Conservation (phyloP, 2,329 filamentous ascomycete genomes). For the Ophiostoma populinum region DNA sequence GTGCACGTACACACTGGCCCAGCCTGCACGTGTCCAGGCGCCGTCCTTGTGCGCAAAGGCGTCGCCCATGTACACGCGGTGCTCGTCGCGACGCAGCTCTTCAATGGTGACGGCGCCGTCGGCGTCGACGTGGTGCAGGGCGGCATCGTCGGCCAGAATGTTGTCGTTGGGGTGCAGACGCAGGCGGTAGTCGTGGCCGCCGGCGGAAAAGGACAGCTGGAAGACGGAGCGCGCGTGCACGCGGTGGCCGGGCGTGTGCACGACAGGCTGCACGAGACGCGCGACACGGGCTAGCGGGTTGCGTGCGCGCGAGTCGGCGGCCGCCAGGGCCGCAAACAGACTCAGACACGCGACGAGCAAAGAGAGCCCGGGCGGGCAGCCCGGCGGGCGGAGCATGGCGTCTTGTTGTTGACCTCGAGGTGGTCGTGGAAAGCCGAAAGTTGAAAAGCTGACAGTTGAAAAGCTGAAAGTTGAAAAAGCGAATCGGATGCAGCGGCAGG, state of each 20-base stretch:
- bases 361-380: not conserved
- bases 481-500: too few relatives aligned
- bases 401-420: too few relatives aligned
- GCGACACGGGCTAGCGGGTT: constrained; percentile 63
- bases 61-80: constrained; percentile 72
- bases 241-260: constrained; percentile 63
- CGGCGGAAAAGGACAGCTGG: constrained; percentile 70
- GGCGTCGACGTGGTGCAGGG: constrained; percentile 50
- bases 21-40: constrained; percentile 68
- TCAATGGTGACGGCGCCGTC: constrained; percentile 56
- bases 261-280: constrained; percentile 53
- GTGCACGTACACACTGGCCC: constrained; percentile 66
- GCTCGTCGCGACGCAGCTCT: constrained; percentile 50
- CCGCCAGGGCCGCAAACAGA: constrained; percentile 7
- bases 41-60: constrained; percentile 38
- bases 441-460: too few relatives aligned
- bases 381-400: not conserved
- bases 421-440: too few relatives aligned
- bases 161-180: constrained; percentile 81
- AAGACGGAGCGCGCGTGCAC: constrained; percentile 71
- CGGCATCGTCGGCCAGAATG: constrained; percentile 60
- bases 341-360: constrained; percentile 1
- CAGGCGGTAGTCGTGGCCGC: constrained; percentile 63
- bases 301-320: constrained; percentile 55
- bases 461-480: too few relatives aligned